Percentiles rank a stretch among this genome's conserved stretches.
phyloP scores from a whole-genome alignment of 2,329 filamentous ascomycete genomes.

The Rosellinia necatrix region DNA sequence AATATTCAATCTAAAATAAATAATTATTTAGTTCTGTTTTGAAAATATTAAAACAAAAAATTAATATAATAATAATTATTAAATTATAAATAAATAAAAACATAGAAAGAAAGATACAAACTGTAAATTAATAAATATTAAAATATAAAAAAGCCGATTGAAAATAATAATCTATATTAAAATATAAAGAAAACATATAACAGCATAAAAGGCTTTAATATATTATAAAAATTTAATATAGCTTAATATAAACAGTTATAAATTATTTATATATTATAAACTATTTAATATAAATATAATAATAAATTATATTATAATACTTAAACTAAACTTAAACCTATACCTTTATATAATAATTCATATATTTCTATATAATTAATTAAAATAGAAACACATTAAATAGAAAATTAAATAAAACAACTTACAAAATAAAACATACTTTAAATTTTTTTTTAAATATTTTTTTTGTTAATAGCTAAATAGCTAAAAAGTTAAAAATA shows the following conservation, averaged over 20 bases:
- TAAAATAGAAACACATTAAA: slow-evolving; percentile 4
- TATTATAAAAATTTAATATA: slow-evolving; percentile 16
- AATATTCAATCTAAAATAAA: not conserved
- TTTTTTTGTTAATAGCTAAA: slow-evolving; percentile 4
- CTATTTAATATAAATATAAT: slow-evolving; percentile 1
- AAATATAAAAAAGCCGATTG: not conserved
- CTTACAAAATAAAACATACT: slow-evolving; percentile 5
- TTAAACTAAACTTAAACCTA: slow-evolving; percentile 1
- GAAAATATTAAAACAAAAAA: slow-evolving; percentile 13
- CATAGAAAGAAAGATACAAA: slow-evolving; percentile 1
- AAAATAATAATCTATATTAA: slow-evolving; percentile 12
- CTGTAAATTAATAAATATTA: not conserved
- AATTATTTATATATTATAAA: slow-evolving; percentile 8
- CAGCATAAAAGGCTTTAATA: not conserved
- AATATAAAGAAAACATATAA: not conserved
- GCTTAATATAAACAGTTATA: slow-evolving; percentile 8
- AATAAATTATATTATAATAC: slow-evolving; percentile 13
- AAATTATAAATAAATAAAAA: slow-evolving; percentile 14
- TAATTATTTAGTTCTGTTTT: slow-evolving; percentile 10
- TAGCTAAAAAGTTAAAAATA: slow-evolving; percentile 4
- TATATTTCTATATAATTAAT: not conserved
- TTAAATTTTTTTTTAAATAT: slow-evolving; percentile 13
- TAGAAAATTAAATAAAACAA: not conserved
- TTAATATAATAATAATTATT: slow-evolving; percentile 9
- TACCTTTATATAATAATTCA: slow-evolving; percentile 1